phyloP scores from a whole-genome alignment of 2,329 filamentous ascomycete species.

The Fonsecaea monophora region DNA sequence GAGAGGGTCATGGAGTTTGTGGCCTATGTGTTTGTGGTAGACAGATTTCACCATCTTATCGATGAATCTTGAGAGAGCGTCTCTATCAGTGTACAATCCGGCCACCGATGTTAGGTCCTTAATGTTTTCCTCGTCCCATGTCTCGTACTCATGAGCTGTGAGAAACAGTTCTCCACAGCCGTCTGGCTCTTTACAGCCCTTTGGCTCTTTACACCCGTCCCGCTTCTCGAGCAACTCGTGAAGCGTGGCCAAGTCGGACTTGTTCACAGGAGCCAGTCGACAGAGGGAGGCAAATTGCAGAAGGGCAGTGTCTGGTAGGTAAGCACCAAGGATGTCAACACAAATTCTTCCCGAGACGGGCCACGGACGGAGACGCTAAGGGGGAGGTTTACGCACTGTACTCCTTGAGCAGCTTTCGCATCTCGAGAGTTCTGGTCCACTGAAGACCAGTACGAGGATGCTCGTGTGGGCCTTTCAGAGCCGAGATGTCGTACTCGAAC shows the following conservation, averaged over 20 bases:
- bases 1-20: constrained; percentile 23
- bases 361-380: background rate
- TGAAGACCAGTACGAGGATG: constrained; percentile 6
- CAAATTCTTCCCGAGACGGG: background rate
- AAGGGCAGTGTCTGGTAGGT: constrained; percentile 18
- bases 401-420: constrained; percentile 21
- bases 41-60: constrained; percentile 18
- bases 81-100: constrained; percentile 13
- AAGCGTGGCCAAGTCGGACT: constrained; percentile 14
- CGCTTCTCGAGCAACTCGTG: constrained; percentile 16
- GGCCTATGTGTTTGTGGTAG: constrained; percentile 23
- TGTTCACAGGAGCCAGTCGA: constrained; percentile 20
- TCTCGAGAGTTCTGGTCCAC: constrained; percentile 15
- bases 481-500: constrained; percentile 19
- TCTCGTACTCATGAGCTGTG: constrained; percentile 6
- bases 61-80: constrained; percentile 19
- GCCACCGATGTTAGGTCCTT: constrained; percentile 27
- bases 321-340: background rate
- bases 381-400: constrained; percentile 11
- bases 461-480: constrained; percentile 18
- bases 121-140: constrained; percentile 22
- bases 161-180: constrained; percentile 8
- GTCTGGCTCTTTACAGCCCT: background rate
- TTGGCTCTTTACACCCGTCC: no score
- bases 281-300: constrained; percentile 21